Conservation (phyloP, 306 rosid species). For the Rosa multiflora region DNA sequence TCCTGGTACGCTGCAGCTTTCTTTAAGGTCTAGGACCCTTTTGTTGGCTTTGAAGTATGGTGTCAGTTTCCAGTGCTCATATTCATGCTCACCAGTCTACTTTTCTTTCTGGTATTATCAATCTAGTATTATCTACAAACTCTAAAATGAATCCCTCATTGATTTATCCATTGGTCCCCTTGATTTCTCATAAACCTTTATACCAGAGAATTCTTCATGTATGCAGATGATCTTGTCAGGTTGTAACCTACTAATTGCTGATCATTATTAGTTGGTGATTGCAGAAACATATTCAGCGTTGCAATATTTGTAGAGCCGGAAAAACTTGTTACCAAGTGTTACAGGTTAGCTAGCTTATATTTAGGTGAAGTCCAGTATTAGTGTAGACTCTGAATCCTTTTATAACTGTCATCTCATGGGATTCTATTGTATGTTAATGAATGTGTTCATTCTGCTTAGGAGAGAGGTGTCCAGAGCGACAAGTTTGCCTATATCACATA, state of each 20-base stretch:
- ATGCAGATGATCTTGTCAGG: conserved; percentile 13
- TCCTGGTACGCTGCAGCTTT: neutral
- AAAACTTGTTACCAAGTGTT: conserved; percentile 70
- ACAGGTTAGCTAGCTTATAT: conserved; percentile 67
- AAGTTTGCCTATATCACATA: conserved; percentile 53
- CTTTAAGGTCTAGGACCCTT: neutral
- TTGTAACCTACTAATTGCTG: conserved; percentile 10
- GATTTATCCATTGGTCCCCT: neutral
- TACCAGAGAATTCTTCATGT: neutral
- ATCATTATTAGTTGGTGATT: conserved; percentile 31
- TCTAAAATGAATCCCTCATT: neutral
- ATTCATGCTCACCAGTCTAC: neutral
- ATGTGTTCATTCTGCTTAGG: conserved; percentile 47
- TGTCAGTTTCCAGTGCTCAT: neutral
- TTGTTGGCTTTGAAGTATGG: neutral
- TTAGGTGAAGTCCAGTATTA: conserved; percentile 22
- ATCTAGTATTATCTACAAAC: neutral
- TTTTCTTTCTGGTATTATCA: neutral
- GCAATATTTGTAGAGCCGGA: conserved; percentile 77
- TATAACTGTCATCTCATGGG: conserved; percentile 18
- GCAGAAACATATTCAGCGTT: conserved; percentile 82
- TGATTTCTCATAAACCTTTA: neutral
- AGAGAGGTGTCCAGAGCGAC: conserved; percentile 62
- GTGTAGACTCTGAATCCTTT: conserved; percentile 20
- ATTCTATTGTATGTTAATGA: conserved; percentile 11